Conservation (phyloP, 192 early-diverging fungal species). For the Thamnidium elegans region DNA sequence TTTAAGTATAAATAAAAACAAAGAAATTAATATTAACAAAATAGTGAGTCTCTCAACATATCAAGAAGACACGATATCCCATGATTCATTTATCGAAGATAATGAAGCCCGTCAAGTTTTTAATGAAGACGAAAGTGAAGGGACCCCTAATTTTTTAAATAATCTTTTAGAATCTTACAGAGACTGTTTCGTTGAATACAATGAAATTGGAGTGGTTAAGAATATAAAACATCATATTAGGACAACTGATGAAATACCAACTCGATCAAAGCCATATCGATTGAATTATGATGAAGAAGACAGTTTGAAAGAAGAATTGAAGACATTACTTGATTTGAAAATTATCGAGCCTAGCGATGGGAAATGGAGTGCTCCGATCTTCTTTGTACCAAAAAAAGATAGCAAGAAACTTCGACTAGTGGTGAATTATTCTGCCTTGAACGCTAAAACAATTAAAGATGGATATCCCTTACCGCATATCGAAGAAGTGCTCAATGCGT, state of each 20-base stretch:
- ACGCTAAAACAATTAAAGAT: constrained; percentile 37
- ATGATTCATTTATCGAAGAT: no score
- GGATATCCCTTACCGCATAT: constrained; percentile 46
- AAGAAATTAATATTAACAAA: no score
- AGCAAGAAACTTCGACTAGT: no score
- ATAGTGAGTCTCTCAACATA: no score
- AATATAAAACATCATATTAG: neutral
- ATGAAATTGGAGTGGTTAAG: neutral
- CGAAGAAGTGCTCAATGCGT: constrained; percentile 28
- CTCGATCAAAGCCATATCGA: neutral
- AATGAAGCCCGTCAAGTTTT: neutral
- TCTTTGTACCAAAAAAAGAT: constrained; percentile 46
- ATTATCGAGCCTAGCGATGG: neutral
- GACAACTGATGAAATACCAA: neutral
- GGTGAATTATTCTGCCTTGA: no score
- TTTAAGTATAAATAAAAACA: no score
- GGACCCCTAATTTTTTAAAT: neutral
- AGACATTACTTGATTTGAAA: neutral
- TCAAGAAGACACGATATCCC: no score
- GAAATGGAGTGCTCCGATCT: constrained; percentile 31
- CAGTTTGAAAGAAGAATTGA: neutral
- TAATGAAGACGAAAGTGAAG: no score
- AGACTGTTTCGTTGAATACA: neutral
- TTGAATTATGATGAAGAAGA: constrained; percentile 1
- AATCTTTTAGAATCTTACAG: neutral